phyloP scores from a whole-genome alignment of 2,329 filamentous ascomycete genomes.

The Colletotrichum echinochloae region DNA sequence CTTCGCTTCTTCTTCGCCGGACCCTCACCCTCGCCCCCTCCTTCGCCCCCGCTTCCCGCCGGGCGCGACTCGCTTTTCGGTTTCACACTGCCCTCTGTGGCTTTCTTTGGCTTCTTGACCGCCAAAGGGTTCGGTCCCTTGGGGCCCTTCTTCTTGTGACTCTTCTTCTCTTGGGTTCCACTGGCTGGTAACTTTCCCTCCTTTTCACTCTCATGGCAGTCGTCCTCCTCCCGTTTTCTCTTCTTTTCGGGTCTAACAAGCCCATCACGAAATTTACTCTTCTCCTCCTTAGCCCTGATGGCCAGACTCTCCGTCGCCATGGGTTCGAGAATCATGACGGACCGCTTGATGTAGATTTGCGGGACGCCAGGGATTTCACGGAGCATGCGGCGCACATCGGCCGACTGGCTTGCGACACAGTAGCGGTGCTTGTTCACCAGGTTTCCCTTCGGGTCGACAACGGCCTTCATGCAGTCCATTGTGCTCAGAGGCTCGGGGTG shows the following conservation, averaged over 20 bases:
- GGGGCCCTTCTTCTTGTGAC: slow-evolving; percentile 69
- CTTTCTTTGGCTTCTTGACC: slow-evolving; percentile 76
- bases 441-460: slow-evolving; percentile 82
- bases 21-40: slow-evolving; percentile 35
- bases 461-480: slow-evolving; percentile 76
- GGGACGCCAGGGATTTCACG: slow-evolving; percentile 78
- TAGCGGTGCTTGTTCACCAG: slow-evolving; percentile 83
- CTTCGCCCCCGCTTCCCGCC: slow-evolving; percentile 41
- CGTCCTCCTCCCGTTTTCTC: slow-evolving; percentile 63
- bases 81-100: slow-evolving; percentile 41
- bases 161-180: slow-evolving; percentile 53
- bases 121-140: slow-evolving; percentile 80
- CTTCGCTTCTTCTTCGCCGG: slow-evolving; percentile 53
- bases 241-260: slow-evolving; percentile 66
- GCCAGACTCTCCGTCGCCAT: slow-evolving; percentile 77
- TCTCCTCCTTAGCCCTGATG: slow-evolving; percentile 76
- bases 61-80: slow-evolving; percentile 43
- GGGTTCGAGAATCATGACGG: slow-evolving; percentile 78
- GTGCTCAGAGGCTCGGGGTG: slow-evolving; percentile 78
- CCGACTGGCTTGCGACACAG: slow-evolving; percentile 80
- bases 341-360: slow-evolving; percentile 81
- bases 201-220: slow-evolving; percentile 48
- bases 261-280: slow-evolving; percentile 78
- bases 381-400: slow-evolving; percentile 71
- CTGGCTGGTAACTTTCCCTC: slow-evolving; percentile 42